phyloP scores from a whole-genome alignment of 2,329 filamentous ascomycete genomes.

The Plectosphaerella plurivora region DNA sequence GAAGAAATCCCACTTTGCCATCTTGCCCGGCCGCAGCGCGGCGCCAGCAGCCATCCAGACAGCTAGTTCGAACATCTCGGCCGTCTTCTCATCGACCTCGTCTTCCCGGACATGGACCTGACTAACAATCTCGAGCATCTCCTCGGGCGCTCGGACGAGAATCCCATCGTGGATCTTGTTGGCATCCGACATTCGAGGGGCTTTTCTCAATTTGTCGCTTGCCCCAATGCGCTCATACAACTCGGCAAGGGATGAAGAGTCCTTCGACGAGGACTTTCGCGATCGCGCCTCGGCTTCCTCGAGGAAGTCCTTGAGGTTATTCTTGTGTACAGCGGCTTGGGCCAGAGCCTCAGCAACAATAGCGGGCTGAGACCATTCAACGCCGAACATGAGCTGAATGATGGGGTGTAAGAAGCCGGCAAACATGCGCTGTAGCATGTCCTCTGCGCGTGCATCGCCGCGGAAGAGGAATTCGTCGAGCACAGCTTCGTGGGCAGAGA shows the following conservation, averaged over 20 bases:
- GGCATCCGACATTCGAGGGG: conserved; percentile 20
- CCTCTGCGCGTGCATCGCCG: conserved; percentile 59
- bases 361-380: conserved; percentile 79
- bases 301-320: conserved; percentile 52
- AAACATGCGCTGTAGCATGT: conserved; percentile 65
- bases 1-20: conserved; percentile 78
- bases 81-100: conserved; percentile 49
- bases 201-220: conserved; percentile 51
- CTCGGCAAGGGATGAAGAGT: conserved; percentile 42
- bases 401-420: conserved; percentile 71
- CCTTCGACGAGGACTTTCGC: conserved; percentile 14
- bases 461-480: conserved; percentile 66
- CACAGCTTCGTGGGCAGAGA: conserved; percentile 54
- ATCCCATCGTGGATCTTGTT: conserved; percentile 44
- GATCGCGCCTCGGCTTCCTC: conserved; percentile 44
- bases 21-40: conserved; percentile 59
- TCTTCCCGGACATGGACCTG: conserved; percentile 53
- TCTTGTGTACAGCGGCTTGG: conserved; percentile 66
- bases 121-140: conserved; percentile 57
- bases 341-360: conserved; percentile 78
- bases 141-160: conserved; percentile 54
- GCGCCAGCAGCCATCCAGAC: conserved; percentile 46
- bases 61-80: conserved; percentile 64
- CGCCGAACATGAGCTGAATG: conserved; percentile 79
- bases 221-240: conserved; percentile 57